Conservation (phyloP, 2,329 filamentous ascomycete species). For the Scytalidium sp. region DNA sequence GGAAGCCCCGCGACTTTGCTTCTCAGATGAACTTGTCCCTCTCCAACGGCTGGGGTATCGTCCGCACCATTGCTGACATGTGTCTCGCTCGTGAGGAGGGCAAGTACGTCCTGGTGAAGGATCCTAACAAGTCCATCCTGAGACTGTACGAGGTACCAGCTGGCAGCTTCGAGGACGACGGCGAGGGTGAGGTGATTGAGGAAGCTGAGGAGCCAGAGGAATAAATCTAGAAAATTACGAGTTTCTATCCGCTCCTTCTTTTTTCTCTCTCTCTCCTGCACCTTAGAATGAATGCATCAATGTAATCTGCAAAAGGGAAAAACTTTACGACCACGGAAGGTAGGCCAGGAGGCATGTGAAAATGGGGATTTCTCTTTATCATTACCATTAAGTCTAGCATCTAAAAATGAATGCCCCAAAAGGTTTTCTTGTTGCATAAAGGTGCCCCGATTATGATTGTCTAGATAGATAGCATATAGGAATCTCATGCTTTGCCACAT, state of each 20-base stretch:
- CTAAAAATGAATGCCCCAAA: no score
- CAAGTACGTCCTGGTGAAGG: conserved; percentile 81
- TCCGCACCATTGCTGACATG: conserved; percentile 97
- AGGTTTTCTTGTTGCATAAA: no score
- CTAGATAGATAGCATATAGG: no score
- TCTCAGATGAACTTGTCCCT: conserved; percentile 97
- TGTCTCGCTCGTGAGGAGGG: conserved; percentile 73
- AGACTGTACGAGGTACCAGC: conserved; percentile 88
- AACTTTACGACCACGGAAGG: no score
- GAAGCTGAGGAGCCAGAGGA: conserved; percentile 26
- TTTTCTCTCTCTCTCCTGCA: no score
- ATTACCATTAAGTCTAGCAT: no score
- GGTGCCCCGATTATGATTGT: no score
- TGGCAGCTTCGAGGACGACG: conserved; percentile 87
- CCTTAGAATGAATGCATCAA: no score
- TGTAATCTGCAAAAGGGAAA: no score
- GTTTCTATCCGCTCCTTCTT: not conserved
- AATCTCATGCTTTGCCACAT: no score
- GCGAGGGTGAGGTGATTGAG: conserved; percentile 49
- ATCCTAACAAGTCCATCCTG: conserved; percentile 95
- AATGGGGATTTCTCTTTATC: no score
- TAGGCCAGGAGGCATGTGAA: no score
- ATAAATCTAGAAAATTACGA: conserved; percentile 11
- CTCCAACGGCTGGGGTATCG: conserved; percentile 98
- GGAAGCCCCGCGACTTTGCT: conserved; percentile 97